Evolutionary conservation across 2,329 filamentous ascomycete genomes (phyloP), one percentile per base, ranked within the genome.

Genomic region (Colletotrichum euphorbiae): DNA sequence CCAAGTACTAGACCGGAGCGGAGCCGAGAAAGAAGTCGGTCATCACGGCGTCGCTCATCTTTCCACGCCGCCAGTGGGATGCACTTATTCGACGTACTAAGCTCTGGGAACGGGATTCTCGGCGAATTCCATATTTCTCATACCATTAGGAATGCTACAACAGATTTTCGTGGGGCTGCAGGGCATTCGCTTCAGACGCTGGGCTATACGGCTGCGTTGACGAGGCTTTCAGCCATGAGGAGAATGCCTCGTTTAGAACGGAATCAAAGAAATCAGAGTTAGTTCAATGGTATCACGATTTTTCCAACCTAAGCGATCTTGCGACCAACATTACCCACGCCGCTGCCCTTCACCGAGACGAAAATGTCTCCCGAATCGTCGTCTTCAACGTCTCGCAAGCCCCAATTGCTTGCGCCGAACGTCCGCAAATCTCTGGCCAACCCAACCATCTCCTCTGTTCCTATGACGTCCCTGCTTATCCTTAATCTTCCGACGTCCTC

Each of bases 371-470:
- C 87, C 38, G 89, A 89, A 48, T 91, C 87, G 36, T 89, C 88
- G 28, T 89, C 86, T 9, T 86, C 85, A 12, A 88, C 89, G 72
- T 95, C 93, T 74, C 94, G 86, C 74, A 98, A 83, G 13, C 95
- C 95, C 95, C 95, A 98, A 67, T 91, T 93, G 72, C 91, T 94
- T 48, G 92, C 92, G 33, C 95, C 95, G 79, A 98, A 97, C n/a
- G 87, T 90, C 76, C 89, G 91, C 73, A 98, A 80, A 77, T 99
- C 96, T 74, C 96, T 87, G 11, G 93, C 94, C 61, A 98, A 81
- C 56, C 89, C 89, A 64, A 99, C 87, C 60, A 93, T 84, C 68
- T 93, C 91, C 76, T 97, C 93, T 3, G 90, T 91, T 0, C 90
- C 94, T 51, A 98, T 80, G 0, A 98, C 89, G 52, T 95, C 92